Conservation (phyloP, 129 eudicot species). For the Helianthus tuberosus region DNA sequence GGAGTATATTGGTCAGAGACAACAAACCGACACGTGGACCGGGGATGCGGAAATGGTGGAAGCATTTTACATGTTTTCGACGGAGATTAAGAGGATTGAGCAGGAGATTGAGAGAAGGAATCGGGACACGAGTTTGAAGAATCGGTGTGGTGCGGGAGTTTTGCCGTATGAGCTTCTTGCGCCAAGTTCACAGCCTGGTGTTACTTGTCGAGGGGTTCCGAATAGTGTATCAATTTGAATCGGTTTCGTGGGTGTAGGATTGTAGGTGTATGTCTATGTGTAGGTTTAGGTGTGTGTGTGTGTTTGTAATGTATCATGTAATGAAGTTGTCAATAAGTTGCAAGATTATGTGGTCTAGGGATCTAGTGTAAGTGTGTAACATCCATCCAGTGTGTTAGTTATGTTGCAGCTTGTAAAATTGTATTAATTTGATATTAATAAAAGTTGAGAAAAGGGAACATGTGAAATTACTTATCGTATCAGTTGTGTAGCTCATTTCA, state of each 20-base stretch:
- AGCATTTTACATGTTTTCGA: slow-evolving; percentile 67
- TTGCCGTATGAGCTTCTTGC: slow-evolving; percentile 85
- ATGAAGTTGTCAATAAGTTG: too few relatives aligned
- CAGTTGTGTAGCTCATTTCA: too few relatives aligned
- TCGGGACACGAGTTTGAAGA: slow-evolving; percentile 49
- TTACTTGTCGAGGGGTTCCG: slow-evolving; percentile 91
- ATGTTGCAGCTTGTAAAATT: too few relatives aligned
- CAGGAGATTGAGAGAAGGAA: slow-evolving; percentile 79
- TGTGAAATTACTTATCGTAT: too few relatives aligned
- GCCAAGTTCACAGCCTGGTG: slow-evolving; percentile 90
- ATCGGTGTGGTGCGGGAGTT: slow-evolving; percentile 95
- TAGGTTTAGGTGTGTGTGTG: too few relatives aligned
- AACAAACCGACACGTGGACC: slow-evolving; percentile 63
- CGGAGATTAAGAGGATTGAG: slow-evolving; percentile 64
- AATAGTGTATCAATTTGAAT: slow-evolving; percentile 74
- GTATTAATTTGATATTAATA: too few relatives aligned
- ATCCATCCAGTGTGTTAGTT: too few relatives aligned
- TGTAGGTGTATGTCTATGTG: too few relatives aligned
- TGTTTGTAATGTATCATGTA: too few relatives aligned
- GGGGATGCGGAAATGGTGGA: slow-evolving; percentile 76
- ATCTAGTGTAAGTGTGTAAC: too few relatives aligned
- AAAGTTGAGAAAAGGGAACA: too few relatives aligned
- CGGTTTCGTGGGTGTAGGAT: background rate
- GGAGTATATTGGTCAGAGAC: slow-evolving; percentile 86
- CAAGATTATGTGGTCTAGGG: too few relatives aligned